A percentile compares a stretch with the other conserved stretches of the same genome.
Evolutionary conservation across 306 rosid species (phyloP).

Genomic region (Vachellia pachyceras): DNA sequence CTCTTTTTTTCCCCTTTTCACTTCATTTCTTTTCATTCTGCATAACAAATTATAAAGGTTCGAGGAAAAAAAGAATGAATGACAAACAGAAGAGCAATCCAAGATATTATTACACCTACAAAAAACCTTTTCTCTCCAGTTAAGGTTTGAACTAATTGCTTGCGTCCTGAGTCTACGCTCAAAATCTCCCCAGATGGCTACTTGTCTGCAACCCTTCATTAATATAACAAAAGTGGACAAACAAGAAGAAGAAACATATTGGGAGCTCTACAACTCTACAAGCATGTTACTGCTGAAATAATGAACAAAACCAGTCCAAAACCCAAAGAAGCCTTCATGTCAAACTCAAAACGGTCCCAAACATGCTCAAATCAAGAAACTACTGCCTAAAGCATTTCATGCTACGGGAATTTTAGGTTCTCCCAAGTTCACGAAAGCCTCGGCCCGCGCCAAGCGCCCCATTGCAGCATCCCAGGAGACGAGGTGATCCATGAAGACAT

Average conservation of each 20-base stretch:
- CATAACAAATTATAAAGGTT: background rate
- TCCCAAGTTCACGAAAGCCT: constrained; percentile 85
- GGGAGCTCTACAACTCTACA: background rate
- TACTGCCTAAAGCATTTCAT: constrained; percentile 31
- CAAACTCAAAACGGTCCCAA: constrained; percentile 14
- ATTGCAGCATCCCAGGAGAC: constrained; percentile 90
- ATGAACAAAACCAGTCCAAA: constrained; percentile 19
- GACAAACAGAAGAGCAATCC: background rate
- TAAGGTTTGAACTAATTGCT: constrained; percentile 4
- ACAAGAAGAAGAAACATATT: constrained; percentile 30
- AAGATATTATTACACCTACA: background rate
- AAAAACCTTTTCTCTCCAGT: background rate
- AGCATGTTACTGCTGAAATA: constrained; percentile 8
- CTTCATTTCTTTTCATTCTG: no score
- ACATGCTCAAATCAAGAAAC: constrained; percentile 5
- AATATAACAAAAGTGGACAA: constrained; percentile 39
- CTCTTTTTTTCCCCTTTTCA: no score
- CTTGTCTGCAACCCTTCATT: constrained; percentile 32
- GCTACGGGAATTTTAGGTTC: constrained; percentile 92
- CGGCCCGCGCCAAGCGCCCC: constrained; percentile 67
- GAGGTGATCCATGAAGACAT: constrained; percentile 76
- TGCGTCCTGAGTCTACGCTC: constrained; percentile 18
- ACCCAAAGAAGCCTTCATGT: constrained; percentile 33
- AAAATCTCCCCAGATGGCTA: background rate
- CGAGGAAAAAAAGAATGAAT: background rate